phyloP scores from a whole-genome alignment of 1,139 yeast genomes.

The Geotrichum aggregatum region DNA sequence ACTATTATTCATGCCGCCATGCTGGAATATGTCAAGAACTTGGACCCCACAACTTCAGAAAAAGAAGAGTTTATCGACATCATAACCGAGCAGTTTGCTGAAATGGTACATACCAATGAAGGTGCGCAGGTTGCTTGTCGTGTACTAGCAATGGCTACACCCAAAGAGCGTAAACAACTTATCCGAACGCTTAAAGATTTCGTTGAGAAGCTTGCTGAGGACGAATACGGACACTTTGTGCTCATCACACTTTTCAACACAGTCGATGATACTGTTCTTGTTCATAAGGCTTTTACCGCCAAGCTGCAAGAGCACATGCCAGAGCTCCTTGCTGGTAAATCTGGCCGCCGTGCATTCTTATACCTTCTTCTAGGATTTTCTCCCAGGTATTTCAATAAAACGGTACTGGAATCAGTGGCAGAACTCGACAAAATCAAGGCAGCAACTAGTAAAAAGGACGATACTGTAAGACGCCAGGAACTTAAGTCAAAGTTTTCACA shows the following conservation, averaged over 20 bases:
- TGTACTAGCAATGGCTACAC: slow-evolving; percentile 75
- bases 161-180: slow-evolving; percentile 84
- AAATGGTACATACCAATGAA: slow-evolving; percentile 89
- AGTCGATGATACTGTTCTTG: slow-evolving; percentile 88
- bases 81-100: slow-evolving; percentile 84
- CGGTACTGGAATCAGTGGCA: slow-evolving; percentile 55
- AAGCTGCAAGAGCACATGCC: slow-evolving; percentile 56
- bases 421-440: slow-evolving; percentile 62
- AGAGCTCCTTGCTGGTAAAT: slow-evolving; percentile 63
- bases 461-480: slow-evolving; percentile 69
- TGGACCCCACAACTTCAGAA: slow-evolving; percentile 55
- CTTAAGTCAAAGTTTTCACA: slow-evolving; percentile 65
- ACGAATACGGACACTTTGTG: slow-evolving; percentile 83
- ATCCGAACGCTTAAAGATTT: slow-evolving; percentile 71
- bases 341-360: slow-evolving; percentile 83
- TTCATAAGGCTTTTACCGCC: slow-evolving; percentile 64
- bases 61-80: slow-evolving; percentile 79
- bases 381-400: slow-evolving; percentile 77
- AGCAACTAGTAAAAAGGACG: slow-evolving; percentile 81
- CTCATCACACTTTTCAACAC: slow-evolving; percentile 75
- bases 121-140: slow-evolving; percentile 88
- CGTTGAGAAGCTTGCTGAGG: slow-evolving; percentile 65
- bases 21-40: slow-evolving; percentile 77
- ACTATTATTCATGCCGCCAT: slow-evolving; percentile 94
- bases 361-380: slow-evolving; percentile 64